Base-by-base conservation (phyloP, 148 eudicot species). In the Amaranthus hypochondriacus region DNA sequence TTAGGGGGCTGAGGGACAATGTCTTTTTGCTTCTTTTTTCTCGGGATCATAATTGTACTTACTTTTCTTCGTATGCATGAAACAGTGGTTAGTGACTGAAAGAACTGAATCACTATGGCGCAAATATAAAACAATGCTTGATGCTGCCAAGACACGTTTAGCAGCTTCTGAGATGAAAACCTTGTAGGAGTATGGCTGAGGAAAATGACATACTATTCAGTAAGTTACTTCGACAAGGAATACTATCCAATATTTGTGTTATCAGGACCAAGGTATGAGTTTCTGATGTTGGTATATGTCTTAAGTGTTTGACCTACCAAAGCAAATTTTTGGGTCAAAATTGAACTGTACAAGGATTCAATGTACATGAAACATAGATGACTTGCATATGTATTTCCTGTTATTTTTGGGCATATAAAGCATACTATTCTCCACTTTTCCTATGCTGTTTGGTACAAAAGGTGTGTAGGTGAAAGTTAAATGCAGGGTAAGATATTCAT, bases 41-140 rank as follows among this genome's bases (percentile, higher is more conserved):
- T 72, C 57, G 48, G 60, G 48, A 50, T 75, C 49, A 46, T 69
- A 13, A 5, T 59, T 75, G 15, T 53, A 5, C 70, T 70, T 47
- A 51, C 18, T 53, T 66, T 48, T 43, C 56, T 74, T 6, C 75
- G 47, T 47, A 68, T 59, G 68, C 39, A 28, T 28, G 75, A 50
- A 69, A 75, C 84, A 92, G 99, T 92, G 91, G 96, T 86, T 96
- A 69, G 85, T 86, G 73, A 96, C 97, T 68, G 89, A 88, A 70
- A 92, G 81, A 82, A 84, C 92, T 75, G 84, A 72, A 81, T 73
- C 75, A 64, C 97, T 90, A 65, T 96, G 99, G 99, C 72, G 77
- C 71, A 89, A 82, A 79, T 96, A 89, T 82, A 96, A 76, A 83
- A 75, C 80, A 76, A 89, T 90, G 96, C 94, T 96, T 81, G 88